Conservation (phyloP, 2,329 filamentous ascomycete species). For the Fusarium cicatricum region DNA sequence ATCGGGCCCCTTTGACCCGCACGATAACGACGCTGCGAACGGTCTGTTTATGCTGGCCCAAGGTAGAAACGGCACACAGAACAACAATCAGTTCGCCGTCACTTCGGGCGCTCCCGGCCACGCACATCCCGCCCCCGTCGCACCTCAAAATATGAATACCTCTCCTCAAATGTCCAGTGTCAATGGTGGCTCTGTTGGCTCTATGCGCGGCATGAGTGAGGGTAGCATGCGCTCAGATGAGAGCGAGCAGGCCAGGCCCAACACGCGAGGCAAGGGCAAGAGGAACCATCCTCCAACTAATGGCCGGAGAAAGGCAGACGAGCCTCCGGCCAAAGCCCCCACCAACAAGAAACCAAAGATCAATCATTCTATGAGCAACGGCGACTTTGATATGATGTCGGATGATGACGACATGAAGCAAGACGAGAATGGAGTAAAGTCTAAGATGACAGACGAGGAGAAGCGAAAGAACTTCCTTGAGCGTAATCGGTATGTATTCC, state of each 20-base stretch:
- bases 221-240: conserved; percentile 78
- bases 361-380: conserved; percentile 43
- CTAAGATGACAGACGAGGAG: conserved; percentile 75
- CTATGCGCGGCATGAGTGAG: conserved; percentile 69
- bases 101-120: conserved; percentile 57
- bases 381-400: conserved; percentile 59
- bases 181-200: conserved; percentile 57
- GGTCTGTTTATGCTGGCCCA: conserved; percentile 89
- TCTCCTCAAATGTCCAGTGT: conserved; percentile 61
- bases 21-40: conserved; percentile 95
- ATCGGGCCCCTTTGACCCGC: conserved; percentile 79
- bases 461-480: conserved; percentile 99
- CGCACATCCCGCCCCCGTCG: conserved; percentile 55
- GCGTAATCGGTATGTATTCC: conserved; percentile 79
- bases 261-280: conserved; percentile 73
- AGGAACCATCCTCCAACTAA: conserved; percentile 66
- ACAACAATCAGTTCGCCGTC: conserved; percentile 57
- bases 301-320: conserved; percentile 82
- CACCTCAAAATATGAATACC: conserved; percentile 49
- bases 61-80: conserved; percentile 67
- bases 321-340: conserved; percentile 67
- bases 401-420: conserved; percentile 55
- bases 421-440: conserved; percentile 19
- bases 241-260: conserved; percentile 72
- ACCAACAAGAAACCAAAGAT: conserved; percentile 75